These are phyloP conservation scores for Fusarium nodosum DNA, from an alignment of 2,329 filamentous ascomycete species.

Conservation along the genomic window DNA sequence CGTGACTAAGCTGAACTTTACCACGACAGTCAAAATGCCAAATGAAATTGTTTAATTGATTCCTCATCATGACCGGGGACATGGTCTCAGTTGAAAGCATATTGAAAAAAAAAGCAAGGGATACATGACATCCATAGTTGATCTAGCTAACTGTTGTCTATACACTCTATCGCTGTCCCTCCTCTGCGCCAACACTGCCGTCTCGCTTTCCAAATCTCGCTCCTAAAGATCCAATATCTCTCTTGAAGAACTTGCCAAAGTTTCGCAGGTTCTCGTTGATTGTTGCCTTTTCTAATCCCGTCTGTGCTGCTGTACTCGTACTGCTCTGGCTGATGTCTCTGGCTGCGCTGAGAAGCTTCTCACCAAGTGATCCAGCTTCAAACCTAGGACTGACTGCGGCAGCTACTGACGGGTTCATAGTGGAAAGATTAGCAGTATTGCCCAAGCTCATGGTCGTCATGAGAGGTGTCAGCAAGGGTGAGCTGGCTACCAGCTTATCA, in stretches of 20 bases:
- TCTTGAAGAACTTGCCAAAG: constrained; percentile 94
- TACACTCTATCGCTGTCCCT: constrained; percentile 41
- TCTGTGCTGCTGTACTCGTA: constrained; percentile 54
- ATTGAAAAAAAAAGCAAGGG: constrained; percentile 1
- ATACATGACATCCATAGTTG: constrained; percentile 6
- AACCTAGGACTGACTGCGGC: constrained; percentile 69
- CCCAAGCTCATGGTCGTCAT: constrained; percentile 62
- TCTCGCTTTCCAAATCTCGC: constrained; percentile 77
- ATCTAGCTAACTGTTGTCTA: constrained; percentile 9
- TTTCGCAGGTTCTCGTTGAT: constrained; percentile 96
- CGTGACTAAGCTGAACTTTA: constrained; percentile 22
- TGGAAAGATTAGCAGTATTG: constrained; percentile 54
- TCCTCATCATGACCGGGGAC: constrained; percentile 38
- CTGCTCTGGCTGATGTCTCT: constrained; percentile 80
- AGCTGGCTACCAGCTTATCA: constrained; percentile 77
- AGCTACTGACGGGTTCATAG: constrained; percentile 61
- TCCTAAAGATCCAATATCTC: constrained; percentile 84
- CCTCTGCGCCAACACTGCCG: constrained; percentile 54
- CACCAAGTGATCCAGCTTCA: constrained; percentile 85
- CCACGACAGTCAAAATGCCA: constrained; percentile 2
- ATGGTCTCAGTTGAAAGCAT: constrained; percentile 10
- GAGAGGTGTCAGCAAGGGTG: constrained; percentile 78
- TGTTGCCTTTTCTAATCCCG: constrained; percentile 71
- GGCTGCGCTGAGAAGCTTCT: constrained; percentile 88
- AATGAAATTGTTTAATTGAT: constrained; percentile 29